Evolutionary conservation across 179 eudicot species (phyloP), one percentile per base, ranked within the genome.

Genomic region (Corrigiola litoralis): DNA sequence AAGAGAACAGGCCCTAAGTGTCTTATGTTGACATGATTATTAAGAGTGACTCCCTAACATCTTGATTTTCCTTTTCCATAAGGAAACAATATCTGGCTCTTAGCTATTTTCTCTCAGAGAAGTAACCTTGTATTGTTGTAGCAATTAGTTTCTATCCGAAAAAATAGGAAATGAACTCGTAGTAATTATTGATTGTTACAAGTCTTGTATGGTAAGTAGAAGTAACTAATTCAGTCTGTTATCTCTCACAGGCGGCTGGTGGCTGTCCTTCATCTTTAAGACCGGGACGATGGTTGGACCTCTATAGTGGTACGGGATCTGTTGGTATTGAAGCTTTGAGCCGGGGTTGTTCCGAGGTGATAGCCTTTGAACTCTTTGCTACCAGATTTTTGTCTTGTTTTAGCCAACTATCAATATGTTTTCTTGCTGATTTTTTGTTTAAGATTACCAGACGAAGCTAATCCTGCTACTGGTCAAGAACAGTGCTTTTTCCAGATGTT

Each of bases 321-420:
- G 96, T 92, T 67, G 98, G 98, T 40, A 92, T 92, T 59, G 96
- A 92, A 81, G 95, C 96, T 72, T 68, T 87, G 59, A 92, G 95
- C 61, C 81, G 96, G 47, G 98, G 95, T 42, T 92, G 98, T 70
- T 82, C 96, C 38, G 86, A 87, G 98, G 98, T 89, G 66, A 49
- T 38, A 52, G 27, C 42, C n/a, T n/a, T 50, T n/a, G n/a, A n/a
- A n/a, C n/a, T n/a, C n/a, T n/a, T n/a, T n/a, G n/a, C n/a, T n/a
- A n/a, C 12, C 17, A 55, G 25, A 4, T 8, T 55, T 29, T 55
- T 7, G 36, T 13, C 50, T 59, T 41, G 34, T n/a, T n/a, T n/a
- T n/a, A n/a, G n/a, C n/a, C n/a, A n/a, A 50, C 1, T 24, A 50
- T 31, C 18, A 24, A 17, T 13, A 4, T 63, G 6, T 50, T 23